A percentile compares a stretch with the other conserved stretches of the same genome.
Conservation (phyloP, 1,284 basidiomycete species). For the Cryptococcus hybrid region DNA sequence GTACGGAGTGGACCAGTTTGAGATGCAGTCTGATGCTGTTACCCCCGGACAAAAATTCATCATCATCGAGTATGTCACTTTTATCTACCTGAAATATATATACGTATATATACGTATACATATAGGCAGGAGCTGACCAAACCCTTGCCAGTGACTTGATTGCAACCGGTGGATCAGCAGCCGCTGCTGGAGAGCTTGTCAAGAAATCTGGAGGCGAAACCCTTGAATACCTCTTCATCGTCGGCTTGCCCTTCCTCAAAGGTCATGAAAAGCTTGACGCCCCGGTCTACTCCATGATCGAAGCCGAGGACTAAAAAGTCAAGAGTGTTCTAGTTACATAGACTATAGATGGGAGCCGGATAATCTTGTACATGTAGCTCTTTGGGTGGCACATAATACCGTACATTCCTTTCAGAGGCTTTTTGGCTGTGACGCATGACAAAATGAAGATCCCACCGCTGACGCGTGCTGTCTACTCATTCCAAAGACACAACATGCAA, state of each 20-base stretch:
- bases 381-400: no score
- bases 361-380: no score
- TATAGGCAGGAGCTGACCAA: background rate
- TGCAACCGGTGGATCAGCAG: constrained; percentile 94
- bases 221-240: constrained; percentile 92
- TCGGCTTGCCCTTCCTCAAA: constrained; percentile 81
- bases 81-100: background rate
- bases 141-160: constrained; percentile 67
- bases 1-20: constrained; percentile 86
- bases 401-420: no score
- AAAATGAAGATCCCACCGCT: no score
- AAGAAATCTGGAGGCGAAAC: constrained; percentile 76
- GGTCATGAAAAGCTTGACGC: constrained; percentile 77
- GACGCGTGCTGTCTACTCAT: no score
- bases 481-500: no score
- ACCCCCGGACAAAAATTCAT: constrained; percentile 78
- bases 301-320: constrained; percentile 62
- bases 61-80: constrained; percentile 65
- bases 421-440: no score
- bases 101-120: background rate
- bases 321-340: no score
- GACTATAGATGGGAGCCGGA: no score
- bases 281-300: constrained; percentile 79
- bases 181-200: constrained; percentile 89
- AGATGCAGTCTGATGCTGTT: constrained; percentile 91